Conservation (phyloP, 2,329 filamentous ascomycete genomes). For the Fusarium papillatum region DNA sequence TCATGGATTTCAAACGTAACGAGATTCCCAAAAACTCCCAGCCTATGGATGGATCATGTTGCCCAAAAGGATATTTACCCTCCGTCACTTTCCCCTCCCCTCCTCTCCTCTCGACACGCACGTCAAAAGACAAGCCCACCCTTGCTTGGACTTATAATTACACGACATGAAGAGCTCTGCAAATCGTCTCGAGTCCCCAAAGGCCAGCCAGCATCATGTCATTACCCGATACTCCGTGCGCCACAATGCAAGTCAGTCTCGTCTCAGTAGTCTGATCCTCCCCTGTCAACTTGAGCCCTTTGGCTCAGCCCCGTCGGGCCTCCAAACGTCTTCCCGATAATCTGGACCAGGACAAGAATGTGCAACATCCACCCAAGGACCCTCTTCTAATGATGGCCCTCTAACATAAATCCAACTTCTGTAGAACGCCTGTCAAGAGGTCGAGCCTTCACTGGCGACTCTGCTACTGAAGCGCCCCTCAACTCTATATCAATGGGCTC, state of each 20-base stretch:
- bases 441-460: slow-evolving; percentile 21
- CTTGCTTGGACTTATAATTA: slow-evolving; percentile 40
- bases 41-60: slow-evolving; percentile 43
- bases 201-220: slow-evolving; percentile 25
- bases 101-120: neutral
- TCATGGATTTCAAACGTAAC: slow-evolving; percentile 23
- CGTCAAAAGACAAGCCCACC: slow-evolving; percentile 31
- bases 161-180: slow-evolving; percentile 35
- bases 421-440: slow-evolving; percentile 26
- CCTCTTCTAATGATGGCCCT: slow-evolving; percentile 25
- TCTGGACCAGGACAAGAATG: slow-evolving; percentile 25
- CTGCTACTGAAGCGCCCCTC: slow-evolving; percentile 5
- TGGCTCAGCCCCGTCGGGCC: neutral
- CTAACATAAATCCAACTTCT: slow-evolving; percentile 30
- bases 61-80: slow-evolving; percentile 26
- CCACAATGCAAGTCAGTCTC: slow-evolving; percentile 33
- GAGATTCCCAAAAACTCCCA: slow-evolving; percentile 40
- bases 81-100: slow-evolving; percentile 12
- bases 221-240: slow-evolving; percentile 45
- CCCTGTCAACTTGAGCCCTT: slow-evolving; percentile 8
- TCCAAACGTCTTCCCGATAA: slow-evolving; percentile 23
- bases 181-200: slow-evolving; percentile 31
- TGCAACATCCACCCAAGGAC: slow-evolving; percentile 11
- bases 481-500: slow-evolving; percentile 29
- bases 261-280: slow-evolving; percentile 22